Evolutionary conservation across 228 moss, liverwort and hornwort species (phyloP).

Genomic region (Sphagnum fallax): DNA sequence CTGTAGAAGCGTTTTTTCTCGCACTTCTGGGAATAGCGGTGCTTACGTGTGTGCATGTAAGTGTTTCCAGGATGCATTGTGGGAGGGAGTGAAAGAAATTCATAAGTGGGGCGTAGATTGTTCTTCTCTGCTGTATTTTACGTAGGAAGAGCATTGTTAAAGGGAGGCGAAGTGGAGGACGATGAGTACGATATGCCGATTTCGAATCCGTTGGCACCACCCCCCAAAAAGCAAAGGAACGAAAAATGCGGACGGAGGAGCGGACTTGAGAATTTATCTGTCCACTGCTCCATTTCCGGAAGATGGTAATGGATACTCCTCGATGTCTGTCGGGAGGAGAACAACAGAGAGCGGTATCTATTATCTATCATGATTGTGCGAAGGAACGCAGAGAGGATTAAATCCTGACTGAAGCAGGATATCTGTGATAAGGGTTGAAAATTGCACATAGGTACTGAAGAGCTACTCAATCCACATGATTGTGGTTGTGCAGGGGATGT

Average conservation of each 20-base stretch:
- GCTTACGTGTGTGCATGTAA: too few species aligned
- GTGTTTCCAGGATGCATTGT: too few species aligned
- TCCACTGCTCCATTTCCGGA: constrained; percentile 93
- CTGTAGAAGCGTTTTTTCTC: too few species aligned
- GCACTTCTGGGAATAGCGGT: too few species aligned
- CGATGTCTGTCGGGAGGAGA: constrained; percentile 69
- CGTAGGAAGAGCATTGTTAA: too few species aligned
- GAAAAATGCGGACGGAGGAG: constrained; percentile 38
- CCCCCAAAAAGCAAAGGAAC: constrained; percentile 58
- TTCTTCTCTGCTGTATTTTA: too few species aligned
- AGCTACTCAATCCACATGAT: not conserved
- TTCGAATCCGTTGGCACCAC: constrained; percentile 89
- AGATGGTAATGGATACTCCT: constrained; percentile 99
- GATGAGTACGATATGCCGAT: constrained; percentile 83
- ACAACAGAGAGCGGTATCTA: constrained; percentile 51
- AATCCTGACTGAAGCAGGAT: constrained; percentile 67
- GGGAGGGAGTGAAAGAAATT: too few species aligned
- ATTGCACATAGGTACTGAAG: not conserved
- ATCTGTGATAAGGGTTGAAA: too few species aligned
- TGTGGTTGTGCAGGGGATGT: constrained; percentile 71
- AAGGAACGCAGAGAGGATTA: constrained; percentile 98
- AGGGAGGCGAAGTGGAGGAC: constrained; percentile 61
- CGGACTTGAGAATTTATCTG: constrained; percentile 59
- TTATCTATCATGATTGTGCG: constrained; percentile 74
- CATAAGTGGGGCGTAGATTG: too few species aligned